phyloP scores from a whole-genome alignment of 257 asterid species.

The Nicotiana tomentosiformis region DNA sequence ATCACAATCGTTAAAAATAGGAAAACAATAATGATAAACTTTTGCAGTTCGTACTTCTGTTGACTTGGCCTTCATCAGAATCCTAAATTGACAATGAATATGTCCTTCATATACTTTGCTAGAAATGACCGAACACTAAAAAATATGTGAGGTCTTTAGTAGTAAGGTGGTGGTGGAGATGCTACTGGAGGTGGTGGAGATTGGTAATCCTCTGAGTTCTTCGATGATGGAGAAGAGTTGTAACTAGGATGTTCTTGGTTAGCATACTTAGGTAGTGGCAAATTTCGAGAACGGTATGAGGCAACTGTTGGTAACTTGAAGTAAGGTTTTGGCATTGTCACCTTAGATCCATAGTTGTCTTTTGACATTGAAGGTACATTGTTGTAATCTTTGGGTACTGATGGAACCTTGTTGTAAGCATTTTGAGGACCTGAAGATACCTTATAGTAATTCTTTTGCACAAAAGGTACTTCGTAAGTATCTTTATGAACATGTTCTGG shows the following conservation, averaged over 20 bases:
- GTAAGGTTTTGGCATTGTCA: neutral
- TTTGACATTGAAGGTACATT: neutral
- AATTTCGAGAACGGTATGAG: neutral
- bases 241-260: too few relatives aligned
- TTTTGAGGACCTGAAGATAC: too few relatives aligned
- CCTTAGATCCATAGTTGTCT: neutral
- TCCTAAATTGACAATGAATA: neutral
- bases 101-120: neutral
- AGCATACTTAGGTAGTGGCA: neutral
- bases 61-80: neutral
- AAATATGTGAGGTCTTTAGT: neutral
- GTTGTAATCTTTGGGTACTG: neutral
- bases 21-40: neutral
- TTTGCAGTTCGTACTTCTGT: neutral
- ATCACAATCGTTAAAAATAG: neutral
- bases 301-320: neutral
- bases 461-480: too few relatives aligned
- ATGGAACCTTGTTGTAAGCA: neutral
- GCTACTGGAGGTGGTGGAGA: neutral
- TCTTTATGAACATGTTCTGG: neutral
- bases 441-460: too few relatives aligned
- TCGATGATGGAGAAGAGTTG: neutral
- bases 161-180: neutral
- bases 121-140: neutral
- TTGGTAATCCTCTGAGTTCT: neutral